Base-by-base conservation (phyloP, 2,329 filamentous ascomycete genomes). In the Thelonectria rubi region DNA sequence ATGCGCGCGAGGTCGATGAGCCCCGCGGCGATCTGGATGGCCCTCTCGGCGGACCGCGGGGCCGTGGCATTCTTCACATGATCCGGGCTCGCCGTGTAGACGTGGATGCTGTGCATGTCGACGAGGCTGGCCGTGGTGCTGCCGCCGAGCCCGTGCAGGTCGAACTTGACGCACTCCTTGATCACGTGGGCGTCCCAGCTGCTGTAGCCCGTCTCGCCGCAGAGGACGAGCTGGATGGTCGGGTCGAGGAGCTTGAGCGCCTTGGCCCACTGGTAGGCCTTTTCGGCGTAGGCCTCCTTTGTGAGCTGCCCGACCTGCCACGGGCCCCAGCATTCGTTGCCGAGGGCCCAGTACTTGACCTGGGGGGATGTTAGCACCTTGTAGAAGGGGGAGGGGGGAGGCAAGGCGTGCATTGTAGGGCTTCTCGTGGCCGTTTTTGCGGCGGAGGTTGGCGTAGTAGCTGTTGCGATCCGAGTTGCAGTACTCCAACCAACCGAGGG, bases 281-380 rank as follows among this genome's bases (percentile, higher is more conserved):
- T 86, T 72, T 88, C 86, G 45, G 88, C 86, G 73, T 91, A 91
- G 77, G 86, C 86, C 70, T 89, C 87, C 74, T 89, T 87, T 65
- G 87, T 89, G 82, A 87, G 84, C 76, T 90, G 86, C 67, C 82
- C 87, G 60, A 91, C 85, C 75, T 91, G 88, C 83, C 82, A 90
- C 17, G 86, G 84, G 5, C 88, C 88, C 84, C 85, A 90, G 75
- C 84, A 81, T 74, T 91, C 88, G 76, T 95, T 95, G 10, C 92
- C 92, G 24, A 95, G 84, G 2, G 91, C 91, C 92, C 92, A 95
- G 81, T 94, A 94, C 78, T 92, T 93, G 70, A 94, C 82, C 75
- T 76, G 54, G 7, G 60, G 39, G 62, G 45, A 15, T 24, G 21
- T 21, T 30, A 26, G 12, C n/a, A 4, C n/a, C 3, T 10, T 1